These are phyloP conservation scores for Trichoderma sp. DNA, from an alignment of 2,329 filamentous ascomycete genomes.

Conservation along the genomic window DNA sequence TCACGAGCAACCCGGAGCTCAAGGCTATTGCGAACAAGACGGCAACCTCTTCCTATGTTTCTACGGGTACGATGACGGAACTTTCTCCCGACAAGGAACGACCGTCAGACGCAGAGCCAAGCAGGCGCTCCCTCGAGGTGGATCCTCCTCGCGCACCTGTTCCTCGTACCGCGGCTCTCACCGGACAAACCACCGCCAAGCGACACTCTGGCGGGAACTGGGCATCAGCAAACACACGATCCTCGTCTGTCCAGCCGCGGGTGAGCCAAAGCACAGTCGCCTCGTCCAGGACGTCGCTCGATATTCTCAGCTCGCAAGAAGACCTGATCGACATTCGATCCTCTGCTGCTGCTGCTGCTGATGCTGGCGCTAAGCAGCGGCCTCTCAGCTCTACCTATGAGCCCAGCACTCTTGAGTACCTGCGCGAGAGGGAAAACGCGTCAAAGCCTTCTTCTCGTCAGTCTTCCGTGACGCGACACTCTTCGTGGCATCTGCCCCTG, in stretches of 20 bases:
- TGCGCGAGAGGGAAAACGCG: conserved; percentile 73
- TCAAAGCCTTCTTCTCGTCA: conserved; percentile 44
- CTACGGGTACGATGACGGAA: conserved; percentile 61
- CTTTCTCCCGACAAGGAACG: conserved; percentile 17
- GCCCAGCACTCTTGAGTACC: conserved; percentile 73
- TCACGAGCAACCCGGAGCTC: conserved; percentile 63
- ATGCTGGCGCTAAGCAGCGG: conserved; percentile 58
- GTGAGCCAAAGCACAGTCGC: conserved; percentile 29
- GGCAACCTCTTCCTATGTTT: conserved; percentile 47
- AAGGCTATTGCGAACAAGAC: conserved; percentile 57
- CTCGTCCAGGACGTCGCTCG: conserved; percentile 30
- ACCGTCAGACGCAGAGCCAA: conserved; percentile 5
- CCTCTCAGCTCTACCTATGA: conserved; percentile 83
- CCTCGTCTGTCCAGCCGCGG: conserved; percentile 33
- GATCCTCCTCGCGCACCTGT: conserved; percentile 2
- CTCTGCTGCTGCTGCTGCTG: conserved; percentile 32
- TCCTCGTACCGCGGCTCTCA: conserved; percentile 3
- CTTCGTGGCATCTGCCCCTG: conserved; percentile 42
- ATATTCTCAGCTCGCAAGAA: conserved; percentile 33
- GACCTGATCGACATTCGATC: conserved; percentile 31
- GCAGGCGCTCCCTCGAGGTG: conserved; percentile 15
- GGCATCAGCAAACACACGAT: conserved; percentile 18
- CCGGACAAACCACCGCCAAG: conserved; percentile 20
- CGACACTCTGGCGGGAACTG: conserved; percentile 19
- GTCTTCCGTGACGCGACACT: conserved; percentile 30